phyloP scores from a whole-genome alignment of 164 flowering plant species.

The Tetrastigma voinierianum region DNA sequence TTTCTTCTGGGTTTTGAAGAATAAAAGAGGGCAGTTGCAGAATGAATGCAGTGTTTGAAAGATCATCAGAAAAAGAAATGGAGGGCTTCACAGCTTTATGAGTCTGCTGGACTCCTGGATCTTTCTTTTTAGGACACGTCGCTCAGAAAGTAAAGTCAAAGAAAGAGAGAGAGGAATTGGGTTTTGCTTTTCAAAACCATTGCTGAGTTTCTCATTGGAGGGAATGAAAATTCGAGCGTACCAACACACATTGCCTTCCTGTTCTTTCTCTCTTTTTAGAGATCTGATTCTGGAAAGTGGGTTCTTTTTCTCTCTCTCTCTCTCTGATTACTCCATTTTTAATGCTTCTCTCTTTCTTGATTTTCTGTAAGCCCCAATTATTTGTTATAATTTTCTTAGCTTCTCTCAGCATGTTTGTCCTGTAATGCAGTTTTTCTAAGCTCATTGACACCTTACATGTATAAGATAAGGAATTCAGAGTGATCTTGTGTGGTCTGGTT shows the following conservation, averaged over 20 bases:
- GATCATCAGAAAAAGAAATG: slow-evolving; percentile 9
- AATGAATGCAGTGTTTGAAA: not conserved
- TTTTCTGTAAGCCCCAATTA: not conserved
- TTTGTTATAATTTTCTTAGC: slow-evolving; percentile 4
- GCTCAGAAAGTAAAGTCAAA: slow-evolving; percentile 22
- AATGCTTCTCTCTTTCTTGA: not conserved
- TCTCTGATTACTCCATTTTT: not conserved
- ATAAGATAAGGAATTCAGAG: not conserved
- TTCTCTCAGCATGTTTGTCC: slow-evolving; percentile 20
- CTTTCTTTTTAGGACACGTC: slow-evolving; percentile 28
- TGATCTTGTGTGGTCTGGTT: no score
- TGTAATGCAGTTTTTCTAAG: slow-evolving; percentile 20
- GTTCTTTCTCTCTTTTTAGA: not conserved
- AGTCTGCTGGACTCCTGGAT: slow-evolving; percentile 35
- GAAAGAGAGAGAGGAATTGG: not conserved
- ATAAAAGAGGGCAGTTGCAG: no score
- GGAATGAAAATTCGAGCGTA: slow-evolving; percentile 8
- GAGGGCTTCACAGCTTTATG: slow-evolving; percentile 46
- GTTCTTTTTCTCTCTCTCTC: not conserved
- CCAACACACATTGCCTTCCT: not conserved
- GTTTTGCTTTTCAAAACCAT: not conserved
- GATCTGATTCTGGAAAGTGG: slow-evolving; percentile 11
- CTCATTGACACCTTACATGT: slow-evolving; percentile 1
- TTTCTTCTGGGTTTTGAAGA: no score
- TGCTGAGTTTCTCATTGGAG: slow-evolving; percentile 23